These are phyloP conservation scores for Hordeum vulgare DNA, from an alignment of 176 grass and related monocot species.

Conservation along the genomic window MorexV3_pseudomolecules_assembly NC_058524.1:596927732-596928231, in stretches of 20 bases:
- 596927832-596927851: background rate
- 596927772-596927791: background rate
- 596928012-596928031: constrained; percentile 20
- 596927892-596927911: background rate
- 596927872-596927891: background rate
- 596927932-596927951: background rate
- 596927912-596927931: background rate
- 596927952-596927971: constrained; percentile 6
- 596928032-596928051: constrained; percentile 20
- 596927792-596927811: constrained; percentile 6
- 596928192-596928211: constrained; percentile 34
- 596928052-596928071: constrained; percentile 19
- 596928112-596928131: constrained; percentile 31
- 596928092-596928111: constrained; percentile 27
- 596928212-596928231: constrained; percentile 39
- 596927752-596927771: background rate
- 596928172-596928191: constrained; percentile 38
- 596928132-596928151: constrained; percentile 70
- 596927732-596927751: background rate
- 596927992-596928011: constrained; percentile 19
- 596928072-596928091: background rate
- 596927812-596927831: background rate
- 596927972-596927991: background rate
- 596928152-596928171: constrained; percentile 62
- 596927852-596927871: background rate